Evolutionary conservation across 495 filamentous ascomycete genomes (phyloP).

Genomic region (Podospora conica): DNA sequence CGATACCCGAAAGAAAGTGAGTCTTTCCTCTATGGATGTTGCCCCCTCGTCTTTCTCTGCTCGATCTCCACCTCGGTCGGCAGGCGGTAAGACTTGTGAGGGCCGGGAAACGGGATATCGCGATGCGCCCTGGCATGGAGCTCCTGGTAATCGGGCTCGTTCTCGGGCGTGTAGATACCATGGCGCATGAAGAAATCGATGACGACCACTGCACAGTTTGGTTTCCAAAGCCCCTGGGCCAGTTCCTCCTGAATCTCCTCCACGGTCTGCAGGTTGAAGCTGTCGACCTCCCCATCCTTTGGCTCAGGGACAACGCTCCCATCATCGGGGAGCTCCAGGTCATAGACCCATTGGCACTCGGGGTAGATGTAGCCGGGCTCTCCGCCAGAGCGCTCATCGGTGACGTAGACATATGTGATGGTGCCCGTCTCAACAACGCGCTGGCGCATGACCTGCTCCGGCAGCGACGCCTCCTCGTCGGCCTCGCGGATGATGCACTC

Average conservation of each 20-base stretch:
- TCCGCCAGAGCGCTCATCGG: conserved; percentile 71
- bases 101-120: conserved; percentile 70
- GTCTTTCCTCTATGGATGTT: conserved; percentile 6
- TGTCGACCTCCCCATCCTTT: conserved; percentile 80
- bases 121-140: conserved; percentile 73
- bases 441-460: conserved; percentile 59
- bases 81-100: conserved; percentile 38
- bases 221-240: conserved; percentile 74
- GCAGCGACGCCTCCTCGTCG: conserved; percentile 82
- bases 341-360: conserved; percentile 87
- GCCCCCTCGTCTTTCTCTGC: not conserved
- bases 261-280: conserved; percentile 70
- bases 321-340: conserved; percentile 67
- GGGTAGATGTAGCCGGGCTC: conserved; percentile 86
- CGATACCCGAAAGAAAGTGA: conserved; percentile 22
- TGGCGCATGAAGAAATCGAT: conserved; percentile 89
- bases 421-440: conserved; percentile 55
- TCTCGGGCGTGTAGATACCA: conserved; percentile 72
- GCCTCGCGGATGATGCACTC: conserved; percentile 81
- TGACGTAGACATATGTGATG: conserved; percentile 79
- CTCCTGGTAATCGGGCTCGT: conserved; percentile 75
- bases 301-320: conserved; percentile 57
- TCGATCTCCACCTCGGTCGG: conserved; percentile 6
- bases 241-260: conserved; percentile 68
- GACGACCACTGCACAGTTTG: conserved; percentile 80